Percentiles rank a stretch among this genome's conserved stretches.
Conservation (phyloP, 768 basidiomycete genomes). For the Suillus brevipes region DNA sequence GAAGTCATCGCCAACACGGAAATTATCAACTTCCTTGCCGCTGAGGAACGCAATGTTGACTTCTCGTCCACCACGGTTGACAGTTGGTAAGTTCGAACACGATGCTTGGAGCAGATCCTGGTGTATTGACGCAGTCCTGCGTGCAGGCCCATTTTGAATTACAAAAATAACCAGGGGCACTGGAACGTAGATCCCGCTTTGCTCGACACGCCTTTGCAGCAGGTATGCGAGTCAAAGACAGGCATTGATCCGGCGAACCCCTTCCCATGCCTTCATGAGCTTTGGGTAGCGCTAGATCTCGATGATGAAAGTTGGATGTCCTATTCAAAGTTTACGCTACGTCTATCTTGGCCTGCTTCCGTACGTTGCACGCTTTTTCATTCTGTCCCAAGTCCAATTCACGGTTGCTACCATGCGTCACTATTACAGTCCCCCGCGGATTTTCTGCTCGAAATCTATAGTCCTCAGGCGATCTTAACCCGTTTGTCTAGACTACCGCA, state of each 20-base stretch:
- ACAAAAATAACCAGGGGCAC: slow-evolving; percentile 32
- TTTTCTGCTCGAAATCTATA: slow-evolving; percentile 41
- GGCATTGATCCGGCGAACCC: slow-evolving; percentile 10
- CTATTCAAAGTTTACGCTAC: slow-evolving; percentile 49
- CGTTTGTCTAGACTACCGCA: slow-evolving; percentile 16
- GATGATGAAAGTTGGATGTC: slow-evolving; percentile 40
- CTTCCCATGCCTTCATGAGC: slow-evolving; percentile 40
- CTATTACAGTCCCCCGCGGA: slow-evolving; percentile 43
- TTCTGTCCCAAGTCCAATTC: not conserved
- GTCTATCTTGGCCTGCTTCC: slow-evolving; percentile 57
- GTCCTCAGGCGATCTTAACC: slow-evolving; percentile 33
- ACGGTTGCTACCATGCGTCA: not conserved
- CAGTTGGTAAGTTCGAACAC: slow-evolving; percentile 29
- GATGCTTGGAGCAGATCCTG: slow-evolving; percentile 11
- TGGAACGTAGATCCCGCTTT: slow-evolving; percentile 45
- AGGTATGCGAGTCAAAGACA: slow-evolving; percentile 36
- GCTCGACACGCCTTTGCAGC: slow-evolving; percentile 36
- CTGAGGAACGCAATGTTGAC: slow-evolving; percentile 21
- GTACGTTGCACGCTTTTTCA: slow-evolving; percentile 37
- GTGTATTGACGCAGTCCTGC: slow-evolving; percentile 4
- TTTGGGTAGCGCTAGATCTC: slow-evolving; percentile 51
- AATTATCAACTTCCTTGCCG: slow-evolving; percentile 56
- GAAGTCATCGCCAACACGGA: slow-evolving; percentile 56
- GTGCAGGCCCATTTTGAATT: slow-evolving; percentile 42
- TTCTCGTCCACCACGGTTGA: slow-evolving; percentile 22